phyloP scores from a whole-genome alignment of 352 stramenopile species.

The Phytophthora hibernalis region DNA sequence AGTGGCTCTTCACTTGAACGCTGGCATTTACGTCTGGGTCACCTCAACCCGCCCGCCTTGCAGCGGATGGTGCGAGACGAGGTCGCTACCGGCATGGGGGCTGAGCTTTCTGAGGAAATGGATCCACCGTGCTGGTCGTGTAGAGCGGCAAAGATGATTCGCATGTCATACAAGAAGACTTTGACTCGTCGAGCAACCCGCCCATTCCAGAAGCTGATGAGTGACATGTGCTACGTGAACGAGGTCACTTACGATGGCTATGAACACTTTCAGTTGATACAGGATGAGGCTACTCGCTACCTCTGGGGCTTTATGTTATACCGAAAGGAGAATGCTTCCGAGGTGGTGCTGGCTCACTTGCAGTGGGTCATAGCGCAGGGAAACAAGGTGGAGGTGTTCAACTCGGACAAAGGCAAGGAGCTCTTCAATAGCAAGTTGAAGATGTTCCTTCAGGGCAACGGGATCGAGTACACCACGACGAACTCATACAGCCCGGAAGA shows the following conservation, averaged over 20 bases:
- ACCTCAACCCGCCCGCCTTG: conserved; percentile 4
- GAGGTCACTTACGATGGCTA: conserved; percentile 16
- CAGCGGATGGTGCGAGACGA: conserved; percentile 9
- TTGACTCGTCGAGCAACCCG: background rate
- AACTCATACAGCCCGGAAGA: conserved; percentile 9
- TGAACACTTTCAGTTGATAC: conserved; percentile 16
- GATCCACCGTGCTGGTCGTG: conserved; percentile 1
- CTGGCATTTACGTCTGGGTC: background rate
- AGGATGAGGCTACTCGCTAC: conserved; percentile 17
- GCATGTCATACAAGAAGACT: conserved; percentile 24
- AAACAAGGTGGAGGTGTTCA: background rate
- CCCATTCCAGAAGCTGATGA: conserved; percentile 21
- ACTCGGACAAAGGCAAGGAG: background rate
- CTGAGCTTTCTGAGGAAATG: background rate
- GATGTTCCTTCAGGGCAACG: background rate
- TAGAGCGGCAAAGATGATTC: conserved; percentile 3
- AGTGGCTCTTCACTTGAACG: background rate
- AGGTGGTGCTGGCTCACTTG: conserved; percentile 11
- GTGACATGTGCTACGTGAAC: conserved; percentile 11
- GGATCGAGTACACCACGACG: conserved; percentile 10
- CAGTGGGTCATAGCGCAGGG: background rate
- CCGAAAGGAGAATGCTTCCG: conserved; percentile 6
- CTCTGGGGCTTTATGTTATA: conserved; percentile 16
- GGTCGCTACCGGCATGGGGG: background rate
- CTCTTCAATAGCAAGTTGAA: conserved; percentile 3